A percentile compares a stretch with the other conserved stretches of the same genome.
Evolutionary conservation across 2,329 filamentous ascomycete species (phyloP).

Genomic region (Podosphaera xanthii): DNA sequence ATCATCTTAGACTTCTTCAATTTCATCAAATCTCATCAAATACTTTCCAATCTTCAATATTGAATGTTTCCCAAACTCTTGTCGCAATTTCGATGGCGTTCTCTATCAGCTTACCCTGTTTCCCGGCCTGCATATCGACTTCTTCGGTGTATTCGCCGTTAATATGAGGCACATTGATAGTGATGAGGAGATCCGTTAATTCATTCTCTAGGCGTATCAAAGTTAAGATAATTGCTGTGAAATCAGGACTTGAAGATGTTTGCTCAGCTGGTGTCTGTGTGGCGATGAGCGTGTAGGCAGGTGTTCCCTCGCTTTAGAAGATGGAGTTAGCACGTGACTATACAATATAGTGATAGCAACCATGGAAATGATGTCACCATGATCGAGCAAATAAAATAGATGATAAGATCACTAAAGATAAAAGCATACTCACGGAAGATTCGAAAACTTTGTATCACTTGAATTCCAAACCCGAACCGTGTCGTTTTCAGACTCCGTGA

Average conservation of each 20-base stretch:
- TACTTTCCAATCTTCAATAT: slow-evolving; percentile 59
- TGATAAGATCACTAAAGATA: background rate
- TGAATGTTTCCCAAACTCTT: slow-evolving; percentile 47
- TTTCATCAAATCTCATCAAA: slow-evolving; percentile 20
- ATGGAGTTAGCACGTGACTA: slow-evolving; percentile 7
- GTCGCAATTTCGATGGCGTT: slow-evolving; percentile 44
- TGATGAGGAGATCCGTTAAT: slow-evolving; percentile 61
- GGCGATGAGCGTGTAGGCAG: slow-evolving; percentile 47
- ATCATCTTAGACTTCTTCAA: too few relatives aligned
- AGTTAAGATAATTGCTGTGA: slow-evolving; percentile 55
- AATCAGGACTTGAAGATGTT: slow-evolving; percentile 22
- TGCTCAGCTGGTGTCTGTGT: slow-evolving; percentile 26
- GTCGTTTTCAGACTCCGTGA: slow-evolving; percentile 40
- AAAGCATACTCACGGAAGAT: slow-evolving; percentile 19
- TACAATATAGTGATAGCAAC: background rate
- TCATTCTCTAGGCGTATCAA: slow-evolving; percentile 54
- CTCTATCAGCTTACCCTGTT: slow-evolving; percentile 43
- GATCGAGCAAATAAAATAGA: background rate
- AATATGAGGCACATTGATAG: slow-evolving; percentile 73
- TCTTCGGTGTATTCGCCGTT: slow-evolving; percentile 50
- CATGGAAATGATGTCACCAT: background rate
- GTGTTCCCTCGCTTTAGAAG: slow-evolving; percentile 23
- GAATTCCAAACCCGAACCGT: slow-evolving; percentile 44
- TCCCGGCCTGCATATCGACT: slow-evolving; percentile 41
- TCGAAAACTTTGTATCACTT: slow-evolving; percentile 33